phyloP scores from a whole-genome alignment of 208 protist species.

The Crithidia mellificae region DNA sequence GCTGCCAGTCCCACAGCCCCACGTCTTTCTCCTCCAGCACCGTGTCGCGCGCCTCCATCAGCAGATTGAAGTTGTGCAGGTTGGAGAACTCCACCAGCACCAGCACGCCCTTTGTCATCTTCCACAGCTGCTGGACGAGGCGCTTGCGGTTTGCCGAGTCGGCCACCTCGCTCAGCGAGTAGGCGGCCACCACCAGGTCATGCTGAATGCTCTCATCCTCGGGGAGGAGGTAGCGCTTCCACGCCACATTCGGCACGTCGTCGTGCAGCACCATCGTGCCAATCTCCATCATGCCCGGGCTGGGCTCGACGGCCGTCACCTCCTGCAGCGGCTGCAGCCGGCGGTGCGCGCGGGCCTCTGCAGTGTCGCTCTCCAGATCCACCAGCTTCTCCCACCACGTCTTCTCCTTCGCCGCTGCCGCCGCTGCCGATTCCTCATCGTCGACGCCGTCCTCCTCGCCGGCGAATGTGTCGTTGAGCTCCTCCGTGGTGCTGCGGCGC shows the following conservation, averaged over 20 bases:
- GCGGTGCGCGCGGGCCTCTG: constrained; percentile 45
- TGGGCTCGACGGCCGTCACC: constrained; percentile 84
- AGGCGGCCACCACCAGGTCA: constrained; percentile 84
- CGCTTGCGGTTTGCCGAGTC: constrained; percentile 54
- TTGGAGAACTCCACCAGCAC: constrained; percentile 87
- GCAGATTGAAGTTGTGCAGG: constrained; percentile 82
- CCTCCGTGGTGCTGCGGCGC: constrained; percentile 37
- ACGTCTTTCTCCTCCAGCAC: constrained; percentile 86
- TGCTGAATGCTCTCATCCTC: constrained; percentile 83
- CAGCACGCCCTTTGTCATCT: constrained; percentile 83
- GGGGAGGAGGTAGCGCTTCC: constrained; percentile 85
- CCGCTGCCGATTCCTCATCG: constrained; percentile 1
- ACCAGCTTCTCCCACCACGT: constrained; percentile 90
- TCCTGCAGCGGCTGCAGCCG: constrained; percentile 82
- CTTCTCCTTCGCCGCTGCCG: constrained; percentile 16
- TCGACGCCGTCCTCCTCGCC: constrained; percentile 54
- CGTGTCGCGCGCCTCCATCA: constrained; percentile 89
- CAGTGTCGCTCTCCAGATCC: constrained; percentile 66
- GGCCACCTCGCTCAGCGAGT: constrained; percentile 87
- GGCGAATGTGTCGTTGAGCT: constrained; percentile 41
- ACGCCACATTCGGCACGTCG: constrained; percentile 84
- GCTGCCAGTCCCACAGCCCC: constrained; percentile 89
- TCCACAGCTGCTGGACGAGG: constrained; percentile 86
- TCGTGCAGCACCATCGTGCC: constrained; percentile 89
- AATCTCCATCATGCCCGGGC: constrained; percentile 90